phyloP scores from a whole-genome alignment of 306 rosid species.

The Ceratonia siliqua region DNA sequence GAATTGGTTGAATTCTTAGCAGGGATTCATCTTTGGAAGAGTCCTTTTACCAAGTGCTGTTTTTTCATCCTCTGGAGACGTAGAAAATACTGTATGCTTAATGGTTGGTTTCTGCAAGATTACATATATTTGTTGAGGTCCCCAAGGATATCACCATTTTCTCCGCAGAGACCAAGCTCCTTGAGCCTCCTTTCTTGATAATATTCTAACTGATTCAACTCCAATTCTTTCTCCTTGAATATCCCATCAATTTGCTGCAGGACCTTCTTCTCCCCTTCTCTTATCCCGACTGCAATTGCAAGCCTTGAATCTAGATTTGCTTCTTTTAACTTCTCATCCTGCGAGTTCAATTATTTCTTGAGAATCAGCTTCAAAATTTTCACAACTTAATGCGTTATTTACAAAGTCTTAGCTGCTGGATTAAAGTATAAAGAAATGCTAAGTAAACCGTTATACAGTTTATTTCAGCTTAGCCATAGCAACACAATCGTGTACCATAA shows the following conservation, averaged over 20 bases:
- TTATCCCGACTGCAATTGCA: slow-evolving; percentile 81
- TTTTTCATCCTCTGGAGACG: background rate
- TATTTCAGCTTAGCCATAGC: background rate
- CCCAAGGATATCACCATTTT: slow-evolving; percentile 81
- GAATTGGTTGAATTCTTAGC: background rate
- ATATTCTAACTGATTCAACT: slow-evolving; percentile 64
- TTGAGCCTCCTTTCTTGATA: slow-evolving; percentile 94
- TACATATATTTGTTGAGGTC: slow-evolving; percentile 46
- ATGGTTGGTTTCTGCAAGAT: slow-evolving; percentile 29
- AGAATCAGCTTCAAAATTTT: slow-evolving; percentile 5
- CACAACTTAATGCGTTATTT: slow-evolving; percentile 4
- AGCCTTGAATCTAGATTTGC: slow-evolving; percentile 60
- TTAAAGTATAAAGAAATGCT: background rate
- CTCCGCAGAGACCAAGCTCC: slow-evolving; percentile 97
- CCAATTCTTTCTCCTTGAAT: slow-evolving; percentile 71
- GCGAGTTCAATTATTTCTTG: slow-evolving; percentile 37
- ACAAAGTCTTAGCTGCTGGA: background rate
- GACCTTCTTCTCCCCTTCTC: slow-evolving; percentile 84
- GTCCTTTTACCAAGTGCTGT: slow-evolving; percentile 2
- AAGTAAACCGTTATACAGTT: background rate
- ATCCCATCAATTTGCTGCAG: slow-evolving; percentile 72
- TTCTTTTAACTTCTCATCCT: slow-evolving; percentile 80
- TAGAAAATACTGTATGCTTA: background rate
- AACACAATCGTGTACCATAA: background rate
- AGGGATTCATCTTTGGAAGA: background rate